Evolutionary conservation across 202 grass and related monocot genomes (phyloP).

Genomic region (Carex arenaria): DNA sequence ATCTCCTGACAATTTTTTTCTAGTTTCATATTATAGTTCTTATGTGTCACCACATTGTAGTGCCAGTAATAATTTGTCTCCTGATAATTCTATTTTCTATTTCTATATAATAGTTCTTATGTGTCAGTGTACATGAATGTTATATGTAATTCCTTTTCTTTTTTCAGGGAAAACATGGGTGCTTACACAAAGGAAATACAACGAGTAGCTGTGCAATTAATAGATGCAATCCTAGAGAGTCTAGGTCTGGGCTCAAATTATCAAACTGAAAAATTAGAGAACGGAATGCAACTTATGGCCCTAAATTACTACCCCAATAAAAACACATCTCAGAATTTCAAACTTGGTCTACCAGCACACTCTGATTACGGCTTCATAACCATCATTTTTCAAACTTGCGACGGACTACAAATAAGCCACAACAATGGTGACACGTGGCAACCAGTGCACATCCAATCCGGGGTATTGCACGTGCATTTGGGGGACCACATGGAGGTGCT

Average conservation of each 20-base stretch:
- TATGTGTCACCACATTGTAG: too few relatives aligned
- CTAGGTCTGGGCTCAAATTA: conserved; percentile 41
- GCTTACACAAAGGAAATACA: conserved; percentile 47
- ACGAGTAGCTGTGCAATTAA: conserved; percentile 45
- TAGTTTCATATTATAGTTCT: too few relatives aligned
- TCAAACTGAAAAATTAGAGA: conserved; percentile 44
- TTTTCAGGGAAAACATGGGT: conserved; percentile 55
- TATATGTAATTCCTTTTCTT: background rate
- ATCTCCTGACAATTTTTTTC: background rate
- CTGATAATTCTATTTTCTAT: background rate
- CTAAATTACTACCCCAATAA: conserved; percentile 56
- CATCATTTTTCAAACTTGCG: conserved; percentile 52
- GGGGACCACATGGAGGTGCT: conserved; percentile 69
- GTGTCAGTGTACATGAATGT: background rate
- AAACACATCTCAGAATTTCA: conserved; percentile 16
- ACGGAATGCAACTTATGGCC: conserved; percentile 54
- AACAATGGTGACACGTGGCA: conserved; percentile 39
- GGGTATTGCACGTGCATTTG: conserved; percentile 51
- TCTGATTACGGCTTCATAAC: conserved; percentile 70
- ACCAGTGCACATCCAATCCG: conserved; percentile 28
- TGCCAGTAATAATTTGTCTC: background rate
- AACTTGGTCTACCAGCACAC: conserved; percentile 49
- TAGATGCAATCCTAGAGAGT: conserved; percentile 58
- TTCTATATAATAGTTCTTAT: background rate
- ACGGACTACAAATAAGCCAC: conserved; percentile 51